These are phyloP conservation scores for Leishmania martiniquensis DNA, from an alignment of 208 protist genomes.

Conservation along the genomic window DNA sequence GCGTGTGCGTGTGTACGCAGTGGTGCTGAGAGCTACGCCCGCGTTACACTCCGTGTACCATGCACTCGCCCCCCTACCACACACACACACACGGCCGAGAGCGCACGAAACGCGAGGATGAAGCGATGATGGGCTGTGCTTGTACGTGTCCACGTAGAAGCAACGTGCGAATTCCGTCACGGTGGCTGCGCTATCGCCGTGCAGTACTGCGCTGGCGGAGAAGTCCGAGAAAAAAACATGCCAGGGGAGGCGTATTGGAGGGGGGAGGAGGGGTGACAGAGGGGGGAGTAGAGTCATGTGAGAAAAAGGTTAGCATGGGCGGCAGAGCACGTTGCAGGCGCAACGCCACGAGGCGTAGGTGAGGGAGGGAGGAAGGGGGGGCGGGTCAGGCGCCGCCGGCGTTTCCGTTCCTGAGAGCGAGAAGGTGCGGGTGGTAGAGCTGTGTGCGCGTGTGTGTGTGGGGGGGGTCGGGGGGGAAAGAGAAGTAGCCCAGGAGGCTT, in stretches of 20 bases:
- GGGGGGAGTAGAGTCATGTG: not conserved
- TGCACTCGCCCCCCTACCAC: not conserved
- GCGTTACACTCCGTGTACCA: not conserved
- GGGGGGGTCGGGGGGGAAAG: no score
- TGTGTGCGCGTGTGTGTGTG: no score
- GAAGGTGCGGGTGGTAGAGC: no score
- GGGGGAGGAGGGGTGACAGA: not conserved
- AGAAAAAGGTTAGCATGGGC: not conserved
- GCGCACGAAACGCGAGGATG: not conserved
- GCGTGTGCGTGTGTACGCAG: no score
- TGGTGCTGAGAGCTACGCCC: no score
- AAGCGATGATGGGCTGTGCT: not conserved
- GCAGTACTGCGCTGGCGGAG: not conserved
- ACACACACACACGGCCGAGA: not conserved
- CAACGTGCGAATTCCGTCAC: not conserved
- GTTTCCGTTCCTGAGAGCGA: no score
- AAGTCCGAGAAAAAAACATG: not conserved
- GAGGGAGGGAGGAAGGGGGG: no score
- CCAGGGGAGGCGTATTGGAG: not conserved
- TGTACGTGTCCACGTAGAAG: no score
- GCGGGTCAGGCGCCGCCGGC: no score
- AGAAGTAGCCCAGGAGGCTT: no score
- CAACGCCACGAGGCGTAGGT: no score
- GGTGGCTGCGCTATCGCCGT: not conserved
- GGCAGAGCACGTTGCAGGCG: not conserved